Conservation (phyloP, 306 rosid genomes). For the Medicago lupulina region DNA sequence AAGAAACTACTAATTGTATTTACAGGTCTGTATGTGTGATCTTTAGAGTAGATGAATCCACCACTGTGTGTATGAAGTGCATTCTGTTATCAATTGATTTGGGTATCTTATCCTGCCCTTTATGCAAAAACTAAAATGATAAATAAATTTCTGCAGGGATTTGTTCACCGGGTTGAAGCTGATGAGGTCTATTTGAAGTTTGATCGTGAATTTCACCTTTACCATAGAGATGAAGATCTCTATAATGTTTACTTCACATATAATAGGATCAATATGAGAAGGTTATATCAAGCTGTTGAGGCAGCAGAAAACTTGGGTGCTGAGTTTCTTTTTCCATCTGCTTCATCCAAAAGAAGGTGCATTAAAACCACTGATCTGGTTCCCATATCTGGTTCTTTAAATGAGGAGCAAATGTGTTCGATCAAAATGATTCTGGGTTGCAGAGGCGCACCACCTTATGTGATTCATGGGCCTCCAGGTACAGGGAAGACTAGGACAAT, state of each 20-base stretch:
- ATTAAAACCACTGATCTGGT: constrained; percentile 54
- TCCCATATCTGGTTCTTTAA: constrained; percentile 65
- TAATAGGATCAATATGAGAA: constrained; percentile 76
- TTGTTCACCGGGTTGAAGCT: constrained; percentile 79
- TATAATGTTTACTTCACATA: constrained; percentile 74
- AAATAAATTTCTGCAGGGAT: constrained; percentile 63
- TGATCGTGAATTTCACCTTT: constrained; percentile 52
- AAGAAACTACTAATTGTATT: constrained; percentile 1
- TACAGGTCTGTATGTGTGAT: not conserved
- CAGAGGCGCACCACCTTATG: constrained; percentile 81
- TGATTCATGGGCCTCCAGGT: constrained; percentile 93
- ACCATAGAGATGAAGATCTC: constrained; percentile 56
- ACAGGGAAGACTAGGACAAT: constrained; percentile 87
- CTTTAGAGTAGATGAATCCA: constrained; percentile 14
- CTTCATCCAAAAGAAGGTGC: constrained; percentile 50
- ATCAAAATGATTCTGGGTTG: constrained; percentile 83
- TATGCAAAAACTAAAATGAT: not conserved
- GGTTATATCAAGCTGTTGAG: constrained; percentile 77
- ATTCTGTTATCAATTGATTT: constrained; percentile 7
- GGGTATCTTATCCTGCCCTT: constrained; percentile 18
- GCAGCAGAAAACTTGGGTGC: constrained; percentile 55
- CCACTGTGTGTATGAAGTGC: constrained; percentile 18
- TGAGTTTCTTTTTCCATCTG: constrained; percentile 68
- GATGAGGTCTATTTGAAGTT: constrained; percentile 79
- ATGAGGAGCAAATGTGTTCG: constrained; percentile 66